Conservation (phyloP, 2,329 filamentous ascomycete species). For the Thielaviopsis euricoi region DNA sequence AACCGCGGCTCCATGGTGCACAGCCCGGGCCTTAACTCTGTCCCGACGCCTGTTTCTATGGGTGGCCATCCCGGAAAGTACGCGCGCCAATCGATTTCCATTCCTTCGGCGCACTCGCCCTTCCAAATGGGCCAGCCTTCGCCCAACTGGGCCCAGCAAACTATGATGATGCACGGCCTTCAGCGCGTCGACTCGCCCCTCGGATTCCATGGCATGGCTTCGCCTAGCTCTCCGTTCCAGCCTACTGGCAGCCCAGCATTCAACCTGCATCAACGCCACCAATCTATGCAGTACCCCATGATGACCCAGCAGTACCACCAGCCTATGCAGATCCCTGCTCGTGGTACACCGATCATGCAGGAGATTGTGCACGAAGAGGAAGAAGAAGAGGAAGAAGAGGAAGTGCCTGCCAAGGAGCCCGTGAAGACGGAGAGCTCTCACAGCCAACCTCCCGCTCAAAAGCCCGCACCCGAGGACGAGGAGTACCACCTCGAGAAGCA, state of each 20-base stretch:
- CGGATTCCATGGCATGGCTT: conserved; percentile 38
- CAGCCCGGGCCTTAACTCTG: conserved; percentile 46
- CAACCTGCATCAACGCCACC: conserved; percentile 37
- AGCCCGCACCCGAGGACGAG: conserved; percentile 70
- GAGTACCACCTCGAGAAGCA: conserved; percentile 75
- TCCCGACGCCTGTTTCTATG: conserved; percentile 59
- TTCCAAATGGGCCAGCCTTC: conserved; percentile 52
- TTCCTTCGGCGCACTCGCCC: conserved; percentile 46
- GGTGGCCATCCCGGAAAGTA: conserved; percentile 39
- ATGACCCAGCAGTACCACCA: conserved; percentile 33
- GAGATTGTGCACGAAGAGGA: conserved; percentile 49
- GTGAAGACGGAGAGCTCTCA: conserved; percentile 35
- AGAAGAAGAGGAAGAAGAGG: conserved; percentile 39
- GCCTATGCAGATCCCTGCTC: conserved; percentile 35
- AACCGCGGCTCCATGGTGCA: conserved; percentile 42
- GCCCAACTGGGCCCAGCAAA: conserved; percentile 42
- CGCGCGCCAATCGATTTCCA: conserved; percentile 55
- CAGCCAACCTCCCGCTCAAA: conserved; percentile 50
- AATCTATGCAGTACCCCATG: conserved; percentile 41
- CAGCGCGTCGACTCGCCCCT: conserved; percentile 49
- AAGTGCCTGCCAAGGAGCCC: conserved; percentile 30
- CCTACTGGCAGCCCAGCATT: conserved; percentile 25
- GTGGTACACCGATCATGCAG: conserved; percentile 46
- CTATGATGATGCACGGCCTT: conserved; percentile 34
- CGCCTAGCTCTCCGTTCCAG: conserved; percentile 43